A percentile compares a stretch with the other conserved stretches of the same genome.
Conservation (phyloP, 345 rosid genomes). For the Heritiera littoralis region DNA sequence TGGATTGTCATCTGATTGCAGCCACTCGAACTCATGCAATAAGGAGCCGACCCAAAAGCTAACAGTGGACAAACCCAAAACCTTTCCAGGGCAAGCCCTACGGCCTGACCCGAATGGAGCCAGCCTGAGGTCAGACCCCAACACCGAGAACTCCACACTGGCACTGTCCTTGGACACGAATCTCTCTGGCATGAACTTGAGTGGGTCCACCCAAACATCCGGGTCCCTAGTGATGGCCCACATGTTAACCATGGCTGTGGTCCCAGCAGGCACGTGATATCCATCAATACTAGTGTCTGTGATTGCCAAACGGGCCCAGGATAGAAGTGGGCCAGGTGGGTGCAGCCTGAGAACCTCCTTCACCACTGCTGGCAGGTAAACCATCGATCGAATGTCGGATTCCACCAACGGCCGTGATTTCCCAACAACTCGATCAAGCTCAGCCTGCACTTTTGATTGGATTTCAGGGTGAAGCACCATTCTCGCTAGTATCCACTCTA, state of each 20-base stretch:
- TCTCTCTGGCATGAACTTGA: slow-evolving; percentile 62
- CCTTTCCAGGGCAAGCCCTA: slow-evolving; percentile 75
- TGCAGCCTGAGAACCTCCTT: slow-evolving; percentile 82
- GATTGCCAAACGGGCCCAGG: slow-evolving; percentile 88
- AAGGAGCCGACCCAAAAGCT: slow-evolving; percentile 64
- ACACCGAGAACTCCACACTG: slow-evolving; percentile 56
- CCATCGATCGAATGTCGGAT: slow-evolving; percentile 42
- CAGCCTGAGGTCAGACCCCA: slow-evolving; percentile 76
- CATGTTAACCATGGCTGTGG: slow-evolving; percentile 96
- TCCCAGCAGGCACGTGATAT: slow-evolving; percentile 70
- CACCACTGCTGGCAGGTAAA: slow-evolving; percentile 67
- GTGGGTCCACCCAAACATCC: slow-evolving; percentile 65
- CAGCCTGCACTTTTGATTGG: slow-evolving; percentile 67
- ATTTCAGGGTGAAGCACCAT: slow-evolving; percentile 66
- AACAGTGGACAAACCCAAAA: slow-evolving; percentile 63
- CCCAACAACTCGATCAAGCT: slow-evolving; percentile 61
- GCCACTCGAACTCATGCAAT: slow-evolving; percentile 66
- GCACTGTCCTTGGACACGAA: slow-evolving; percentile 42
- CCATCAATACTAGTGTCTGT: slow-evolving; percentile 71
- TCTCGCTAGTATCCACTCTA: slow-evolving; percentile 90
- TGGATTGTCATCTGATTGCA: slow-evolving; percentile 31
- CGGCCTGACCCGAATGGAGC: slow-evolving; percentile 94
- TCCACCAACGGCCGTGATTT: slow-evolving; percentile 54
- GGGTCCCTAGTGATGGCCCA: slow-evolving; percentile 92
- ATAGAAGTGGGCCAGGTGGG: slow-evolving; percentile 89